These are phyloP conservation scores for Salix viminalis DNA, from an alignment of 345 rosid species.

Conservation along the genomic window DNA sequence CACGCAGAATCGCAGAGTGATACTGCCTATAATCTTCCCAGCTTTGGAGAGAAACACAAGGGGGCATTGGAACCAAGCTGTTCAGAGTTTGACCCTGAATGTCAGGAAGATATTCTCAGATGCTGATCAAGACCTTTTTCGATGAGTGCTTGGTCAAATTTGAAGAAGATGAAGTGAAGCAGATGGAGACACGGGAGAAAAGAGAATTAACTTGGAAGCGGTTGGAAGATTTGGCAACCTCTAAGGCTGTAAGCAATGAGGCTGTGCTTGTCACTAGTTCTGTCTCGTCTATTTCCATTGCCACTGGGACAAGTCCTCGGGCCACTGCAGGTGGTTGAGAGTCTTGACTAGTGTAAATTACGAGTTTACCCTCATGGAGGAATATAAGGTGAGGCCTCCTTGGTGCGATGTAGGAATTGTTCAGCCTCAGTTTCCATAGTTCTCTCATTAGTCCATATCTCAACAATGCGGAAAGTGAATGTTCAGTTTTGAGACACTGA, in stretches of 20 bases:
- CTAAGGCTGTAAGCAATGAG: conserved; percentile 48
- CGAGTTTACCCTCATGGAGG: conserved; percentile 5
- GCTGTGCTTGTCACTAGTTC: conserved; percentile 53
- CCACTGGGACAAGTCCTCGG: conserved; percentile 36
- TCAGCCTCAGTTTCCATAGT: conserved; percentile 8
- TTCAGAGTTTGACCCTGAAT: conserved; percentile 46
- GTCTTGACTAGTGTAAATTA: not conserved
- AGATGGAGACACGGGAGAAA: conserved; percentile 39
- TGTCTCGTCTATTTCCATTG: conserved; percentile 42
- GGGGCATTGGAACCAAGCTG: conserved; percentile 61
- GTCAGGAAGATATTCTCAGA: conserved; percentile 55
- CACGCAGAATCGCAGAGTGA: conserved; percentile 41
- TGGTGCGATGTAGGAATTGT: conserved; percentile 13
- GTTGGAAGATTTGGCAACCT: conserved; percentile 64
- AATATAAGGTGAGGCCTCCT: not conserved
- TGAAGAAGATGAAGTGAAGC: conserved; percentile 52
- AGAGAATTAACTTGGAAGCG: conserved; percentile 58
- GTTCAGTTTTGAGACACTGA: conserved; percentile 11
- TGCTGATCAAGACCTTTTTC: conserved; percentile 51
- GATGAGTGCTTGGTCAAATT: conserved; percentile 61
- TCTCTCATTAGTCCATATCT: not conserved
- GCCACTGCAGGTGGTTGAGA: conserved; percentile 37
- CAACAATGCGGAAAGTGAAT: conserved; percentile 5
- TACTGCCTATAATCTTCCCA: conserved; percentile 52
- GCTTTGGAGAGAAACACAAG: conserved; percentile 52